Evolutionary conservation across 805 yeast species (phyloP).

Genomic region (Pichia ethanolica): DNA sequence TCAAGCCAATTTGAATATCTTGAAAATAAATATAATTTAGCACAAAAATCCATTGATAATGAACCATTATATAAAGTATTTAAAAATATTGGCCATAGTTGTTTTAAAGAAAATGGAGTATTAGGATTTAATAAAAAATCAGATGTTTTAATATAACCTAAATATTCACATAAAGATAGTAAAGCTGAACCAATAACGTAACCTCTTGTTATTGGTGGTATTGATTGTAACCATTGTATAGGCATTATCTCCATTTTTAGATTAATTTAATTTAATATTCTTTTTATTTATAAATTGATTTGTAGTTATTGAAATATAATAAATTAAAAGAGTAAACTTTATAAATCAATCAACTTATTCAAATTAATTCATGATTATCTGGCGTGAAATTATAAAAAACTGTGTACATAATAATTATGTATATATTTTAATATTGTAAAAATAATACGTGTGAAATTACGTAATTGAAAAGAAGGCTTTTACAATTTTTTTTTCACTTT

Average conservation of each 20-base stretch:
- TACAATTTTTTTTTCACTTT: too few species aligned
- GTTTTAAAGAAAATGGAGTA: constrained; percentile 5
- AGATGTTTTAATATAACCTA: constrained; percentile 26
- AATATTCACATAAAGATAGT: constrained; percentile 27
- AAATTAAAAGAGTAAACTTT: too few species aligned
- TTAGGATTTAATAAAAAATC: constrained; percentile 12
- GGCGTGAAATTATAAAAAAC: too few species aligned
- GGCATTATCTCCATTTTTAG: constrained; percentile 30
- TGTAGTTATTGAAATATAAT: too few species aligned
- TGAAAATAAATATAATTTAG: constrained; percentile 30
- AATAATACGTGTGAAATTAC: too few species aligned
- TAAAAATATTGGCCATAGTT: constrained; percentile 31
- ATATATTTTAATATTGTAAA: too few species aligned
- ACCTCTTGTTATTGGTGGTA: constrained; percentile 40
- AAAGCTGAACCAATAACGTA: constrained; percentile 29
- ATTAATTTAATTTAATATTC: background rate
- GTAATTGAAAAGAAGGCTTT: too few species aligned
- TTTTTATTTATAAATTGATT: too few species aligned
- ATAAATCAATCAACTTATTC: too few species aligned
- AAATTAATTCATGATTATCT: too few species aligned
- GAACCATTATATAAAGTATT: constrained; percentile 34
- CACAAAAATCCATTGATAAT: constrained; percentile 30
- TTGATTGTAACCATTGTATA: constrained; percentile 33
- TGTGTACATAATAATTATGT: too few species aligned
- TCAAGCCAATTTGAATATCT: constrained; percentile 36